Evolutionary conservation across 2,329 filamentous ascomycete genomes (phyloP), one percentile per base, ranked within the genome.

Genomic region (Microdochium trichocladiopsis): DNA sequence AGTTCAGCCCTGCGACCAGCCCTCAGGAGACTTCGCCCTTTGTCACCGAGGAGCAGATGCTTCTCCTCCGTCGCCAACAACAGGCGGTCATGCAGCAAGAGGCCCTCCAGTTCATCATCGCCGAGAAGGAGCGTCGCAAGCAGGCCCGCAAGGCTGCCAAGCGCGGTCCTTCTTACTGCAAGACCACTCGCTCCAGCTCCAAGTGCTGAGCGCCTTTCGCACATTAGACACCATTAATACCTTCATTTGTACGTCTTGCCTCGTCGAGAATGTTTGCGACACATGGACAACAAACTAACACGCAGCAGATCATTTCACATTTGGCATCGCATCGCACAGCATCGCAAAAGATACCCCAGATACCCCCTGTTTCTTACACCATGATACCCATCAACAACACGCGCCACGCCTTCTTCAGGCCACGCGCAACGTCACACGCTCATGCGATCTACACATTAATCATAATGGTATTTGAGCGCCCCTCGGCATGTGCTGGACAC

Each of bases 101-200:
- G 67, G 73, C 74, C 48, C 63, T 80, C 57, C 72, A 75, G 57
- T 71, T 75, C 58, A 61, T 80, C 49, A 64, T 77, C 57, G 64
- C 61, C 58, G 79, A 82, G 71, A 80, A 80, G 75, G 79, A 82
- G 69, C 70, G 72, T 51, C 71, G 78, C 37, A 72, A 73, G 55
- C 69, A 72, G 57, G 25, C 74, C 79, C 51, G 76, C 74, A 22
- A 31, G 25, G 18, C 14, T 12, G 11, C 24, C 47, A 25, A 28
- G 23, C 25, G 23, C 24, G 14, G n/a, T 23, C 18, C 47, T 22
- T 48, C 47, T n/a, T 48, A 48, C 47, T 25, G 10, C 47, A 48
- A 48, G 47, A 25, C 14, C 23, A 47, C n/a, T 21, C 47, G 41
- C 41, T 5, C 36, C 36, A 18, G 14, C 6, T 45, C 41, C 41